Evolutionary conservation across 2,329 filamentous ascomycete genomes (phyloP).

Genomic region (Botrytis fragariae): DNA sequence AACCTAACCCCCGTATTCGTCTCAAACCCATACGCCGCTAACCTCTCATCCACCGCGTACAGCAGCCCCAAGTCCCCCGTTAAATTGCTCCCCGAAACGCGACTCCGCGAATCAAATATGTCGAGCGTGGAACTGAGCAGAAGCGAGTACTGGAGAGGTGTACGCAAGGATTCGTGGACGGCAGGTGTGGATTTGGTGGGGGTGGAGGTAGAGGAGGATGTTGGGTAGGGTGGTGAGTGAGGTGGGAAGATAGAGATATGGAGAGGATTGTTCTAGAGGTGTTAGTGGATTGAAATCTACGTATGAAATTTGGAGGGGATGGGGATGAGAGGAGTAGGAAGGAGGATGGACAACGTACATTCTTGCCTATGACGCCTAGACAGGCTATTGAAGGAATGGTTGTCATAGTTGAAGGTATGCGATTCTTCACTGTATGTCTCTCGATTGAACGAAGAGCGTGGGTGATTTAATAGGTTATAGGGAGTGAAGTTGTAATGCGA

Average conservation of each 20-base stretch:
- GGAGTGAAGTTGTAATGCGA: not conserved
- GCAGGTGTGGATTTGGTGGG: slow-evolving; percentile 32
- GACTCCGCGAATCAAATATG: slow-evolving; percentile 76
- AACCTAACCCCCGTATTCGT: slow-evolving; percentile 94
- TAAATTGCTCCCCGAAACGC: not conserved
- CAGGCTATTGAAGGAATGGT: slow-evolving; percentile 81
- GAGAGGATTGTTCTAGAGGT: slow-evolving; percentile 82
- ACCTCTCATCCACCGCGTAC: slow-evolving; percentile 88
- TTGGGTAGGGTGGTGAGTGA: not conserved
- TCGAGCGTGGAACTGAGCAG: slow-evolving; percentile 89
- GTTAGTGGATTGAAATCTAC: not conserved
- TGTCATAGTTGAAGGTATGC: slow-evolving; percentile 43
- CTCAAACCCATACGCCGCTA: slow-evolving; percentile 93
- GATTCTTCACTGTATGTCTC: not conserved
- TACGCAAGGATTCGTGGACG: slow-evolving; percentile 56
- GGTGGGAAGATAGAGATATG: slow-evolving; percentile 83
- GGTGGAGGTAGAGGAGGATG: slow-evolving; percentile 39
- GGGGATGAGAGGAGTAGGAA: not conserved
- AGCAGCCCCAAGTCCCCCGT: slow-evolving; percentile 88
- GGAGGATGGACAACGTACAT: slow-evolving; percentile 54
- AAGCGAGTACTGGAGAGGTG: slow-evolving; percentile 85
- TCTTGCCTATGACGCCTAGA: slow-evolving; percentile 89
- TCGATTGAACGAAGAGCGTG: not conserved
- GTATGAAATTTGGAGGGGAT: not conserved
- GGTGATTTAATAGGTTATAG: not conserved